phyloP scores from a whole-genome alignment of 805 yeast genomes.

The Saturnispora galanensis region DNA sequence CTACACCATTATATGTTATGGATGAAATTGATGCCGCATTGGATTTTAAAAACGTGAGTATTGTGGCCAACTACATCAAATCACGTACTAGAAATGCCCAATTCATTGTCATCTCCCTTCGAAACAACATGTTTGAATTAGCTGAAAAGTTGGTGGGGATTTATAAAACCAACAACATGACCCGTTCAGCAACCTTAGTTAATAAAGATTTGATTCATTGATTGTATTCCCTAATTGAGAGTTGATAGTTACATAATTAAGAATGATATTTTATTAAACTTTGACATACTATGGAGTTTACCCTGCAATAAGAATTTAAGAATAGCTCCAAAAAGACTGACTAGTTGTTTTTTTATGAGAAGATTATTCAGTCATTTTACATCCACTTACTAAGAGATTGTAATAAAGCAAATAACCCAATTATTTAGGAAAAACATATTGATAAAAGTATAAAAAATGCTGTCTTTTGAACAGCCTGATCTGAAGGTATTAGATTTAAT shows the following conservation, averaged over 20 bases:
- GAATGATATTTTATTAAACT: too few relatives aligned
- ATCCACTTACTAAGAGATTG: too few relatives aligned
- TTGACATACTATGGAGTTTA: too few relatives aligned
- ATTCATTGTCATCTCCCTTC: slow-evolving; percentile 85
- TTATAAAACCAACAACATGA: slow-evolving; percentile 86
- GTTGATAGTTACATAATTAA: neutral
- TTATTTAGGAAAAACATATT: too few relatives aligned
- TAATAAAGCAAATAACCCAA: too few relatives aligned
- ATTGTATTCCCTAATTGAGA: neutral
- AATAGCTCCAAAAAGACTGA: too few relatives aligned
- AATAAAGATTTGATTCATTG: slow-evolving; percentile 40
- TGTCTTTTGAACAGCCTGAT: too few relatives aligned
- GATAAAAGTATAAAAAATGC: too few relatives aligned
- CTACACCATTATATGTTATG: slow-evolving; percentile 96
- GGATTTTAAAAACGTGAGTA: slow-evolving; percentile 93
- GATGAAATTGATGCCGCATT: slow-evolving; percentile 99
- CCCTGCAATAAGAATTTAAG: too few relatives aligned
- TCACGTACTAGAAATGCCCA: slow-evolving; percentile 95
- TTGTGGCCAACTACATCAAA: slow-evolving; percentile 93
- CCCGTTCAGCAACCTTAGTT: slow-evolving; percentile 69
- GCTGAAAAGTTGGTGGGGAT: slow-evolving; percentile 93
- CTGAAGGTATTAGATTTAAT: too few relatives aligned
- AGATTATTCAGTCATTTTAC: too few relatives aligned
- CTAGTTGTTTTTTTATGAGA: too few relatives aligned
- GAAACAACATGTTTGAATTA: slow-evolving; percentile 96